Evolutionary conservation across 2,329 filamentous ascomycete genomes (phyloP), one percentile per base, ranked within the genome.

Genomic region (Alternaria solani): DNA sequence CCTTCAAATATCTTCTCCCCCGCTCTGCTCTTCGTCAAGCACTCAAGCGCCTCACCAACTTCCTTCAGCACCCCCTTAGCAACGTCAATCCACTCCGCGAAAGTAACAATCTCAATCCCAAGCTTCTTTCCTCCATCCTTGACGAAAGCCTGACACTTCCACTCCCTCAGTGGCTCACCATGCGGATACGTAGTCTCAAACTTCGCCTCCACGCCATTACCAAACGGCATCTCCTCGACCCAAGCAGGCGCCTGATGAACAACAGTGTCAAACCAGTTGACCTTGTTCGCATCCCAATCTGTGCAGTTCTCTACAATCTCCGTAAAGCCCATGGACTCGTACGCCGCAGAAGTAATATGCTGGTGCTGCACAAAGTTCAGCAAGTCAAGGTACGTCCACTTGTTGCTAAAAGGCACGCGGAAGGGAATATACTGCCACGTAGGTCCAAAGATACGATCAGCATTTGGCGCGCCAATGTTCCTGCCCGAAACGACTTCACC

Each of bases 351-450:
- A 12, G 70, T 67, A 3, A 77, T 68, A 46, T 75, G 68, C 53
- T 81, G 79, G 1, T 65, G 55, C 42, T 80, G 80, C 18, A 81
- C 75, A 28, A 68, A 66, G 9, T 63, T 62, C 9, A 81, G 65
- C 0, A 81, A 66, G 30, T 77, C 72, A 12, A 68, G 57, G 28
- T 75, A 70, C 2, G 77, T 75, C 83, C 85, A 86, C 3, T 75
- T 71, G 0, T 80, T 68, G 3, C 80, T 77, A 68, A 91, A 86
- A 28, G 78, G 78, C 14, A 91, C 84, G 20, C 89, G 83, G 36
- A 90, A 83, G 0, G 89, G 89, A 1, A 89, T 82, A 69, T 90
- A 88, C 67, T 91, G 88, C 82, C 88, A 88, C 62, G 87, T 89
- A 0, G 89, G 89, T 0, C 89, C 89, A 46, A 87, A 82, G 47